These are phyloP conservation scores for Zygnema cylindricum DNA, from an alignment of 139 green algal species.

Conservation along the genomic window DNA sequence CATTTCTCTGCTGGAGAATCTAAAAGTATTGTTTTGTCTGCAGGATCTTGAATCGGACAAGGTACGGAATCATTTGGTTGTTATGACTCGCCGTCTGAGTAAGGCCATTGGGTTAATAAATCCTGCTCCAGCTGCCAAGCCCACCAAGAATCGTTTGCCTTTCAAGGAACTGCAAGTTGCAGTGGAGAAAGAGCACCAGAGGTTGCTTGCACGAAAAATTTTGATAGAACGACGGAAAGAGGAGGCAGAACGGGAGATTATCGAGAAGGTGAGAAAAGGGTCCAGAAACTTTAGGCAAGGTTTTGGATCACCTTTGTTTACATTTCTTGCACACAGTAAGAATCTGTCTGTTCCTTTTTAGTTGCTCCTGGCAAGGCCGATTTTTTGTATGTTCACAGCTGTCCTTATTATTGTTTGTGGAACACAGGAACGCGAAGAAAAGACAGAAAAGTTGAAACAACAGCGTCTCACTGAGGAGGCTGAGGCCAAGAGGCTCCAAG, in stretches of 20 bases:
- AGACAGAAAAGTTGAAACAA: conserved; percentile 68
- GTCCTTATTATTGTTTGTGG: conserved; percentile 20
- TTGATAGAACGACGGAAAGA: conserved; percentile 97
- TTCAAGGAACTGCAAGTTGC: conserved; percentile 63
- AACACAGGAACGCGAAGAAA: conserved; percentile 82
- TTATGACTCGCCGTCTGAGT: conserved; percentile 75
- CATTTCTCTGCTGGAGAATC: no score
- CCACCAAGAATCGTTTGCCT: conserved; percentile 45
- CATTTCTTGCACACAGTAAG: no score
- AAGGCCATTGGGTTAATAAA: conserved; percentile 74
- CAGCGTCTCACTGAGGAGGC: conserved; percentile 73
- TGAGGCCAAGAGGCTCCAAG: conserved; percentile 76
- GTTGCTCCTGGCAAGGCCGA: conserved; percentile 32
- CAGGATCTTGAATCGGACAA: conserved; percentile 74
- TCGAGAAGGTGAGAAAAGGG: conserved; percentile 72
- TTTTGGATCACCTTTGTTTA: no score
- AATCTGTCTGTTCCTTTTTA: no score
- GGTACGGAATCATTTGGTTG: conserved; percentile 70
- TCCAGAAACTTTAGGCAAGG: no score
- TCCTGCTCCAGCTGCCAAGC: conserved; percentile 17
- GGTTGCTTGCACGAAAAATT: conserved; percentile 80
- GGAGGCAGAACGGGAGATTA: conserved; percentile 81
- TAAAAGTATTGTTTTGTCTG: conserved; percentile 3
- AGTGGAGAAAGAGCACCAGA: conserved; percentile 81
- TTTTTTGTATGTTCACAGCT: no score